These are phyloP conservation scores for Carex parvula DNA, from an alignment of 176 grass and related monocot species.

Conservation along the genomic window DNA sequence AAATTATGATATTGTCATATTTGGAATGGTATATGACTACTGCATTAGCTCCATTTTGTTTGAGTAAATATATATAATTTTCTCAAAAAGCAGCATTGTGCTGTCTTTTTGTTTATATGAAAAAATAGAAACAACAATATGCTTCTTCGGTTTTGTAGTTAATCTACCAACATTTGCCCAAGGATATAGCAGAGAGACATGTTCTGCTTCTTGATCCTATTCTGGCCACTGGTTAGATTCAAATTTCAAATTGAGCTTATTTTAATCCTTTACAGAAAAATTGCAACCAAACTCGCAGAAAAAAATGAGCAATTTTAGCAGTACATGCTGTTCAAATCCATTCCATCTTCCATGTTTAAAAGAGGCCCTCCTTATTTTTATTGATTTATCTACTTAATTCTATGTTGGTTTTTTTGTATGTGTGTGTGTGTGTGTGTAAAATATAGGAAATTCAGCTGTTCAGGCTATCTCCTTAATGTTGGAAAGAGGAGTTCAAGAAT, in stretches of 20 bases:
- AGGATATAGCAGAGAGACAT: constrained; percentile 77
- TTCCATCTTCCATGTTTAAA: not conserved
- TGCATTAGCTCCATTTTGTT: not conserved
- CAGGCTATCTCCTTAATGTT: constrained; percentile 83
- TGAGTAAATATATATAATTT: not conserved
- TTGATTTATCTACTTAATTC: not conserved
- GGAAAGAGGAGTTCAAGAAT: constrained; percentile 73
- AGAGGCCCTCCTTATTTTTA: not conserved
- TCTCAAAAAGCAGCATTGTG: too few species aligned
- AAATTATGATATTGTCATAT: not conserved
- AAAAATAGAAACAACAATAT: not conserved
- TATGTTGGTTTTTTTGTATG: not conserved
- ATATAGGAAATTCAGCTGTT: constrained; percentile 76
- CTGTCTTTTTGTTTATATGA: too few species aligned
- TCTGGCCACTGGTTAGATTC: constrained; percentile 74
- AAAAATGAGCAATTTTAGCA: not conserved
- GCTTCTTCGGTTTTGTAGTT: constrained; percentile 46
- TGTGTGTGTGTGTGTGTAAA: not conserved
- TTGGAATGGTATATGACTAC: not conserved
- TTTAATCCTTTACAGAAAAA: not conserved
- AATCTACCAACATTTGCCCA: constrained; percentile 80
- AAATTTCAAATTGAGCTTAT: not conserved
- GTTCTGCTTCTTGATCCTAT: constrained; percentile 94
- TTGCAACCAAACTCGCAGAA: not conserved
- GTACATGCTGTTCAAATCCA: not conserved